A percentile compares a stretch with the other conserved stretches of the same genome.
phyloP scores from a whole-genome alignment of 441 rosid genomes.

The Populus hybrid region DNA sequence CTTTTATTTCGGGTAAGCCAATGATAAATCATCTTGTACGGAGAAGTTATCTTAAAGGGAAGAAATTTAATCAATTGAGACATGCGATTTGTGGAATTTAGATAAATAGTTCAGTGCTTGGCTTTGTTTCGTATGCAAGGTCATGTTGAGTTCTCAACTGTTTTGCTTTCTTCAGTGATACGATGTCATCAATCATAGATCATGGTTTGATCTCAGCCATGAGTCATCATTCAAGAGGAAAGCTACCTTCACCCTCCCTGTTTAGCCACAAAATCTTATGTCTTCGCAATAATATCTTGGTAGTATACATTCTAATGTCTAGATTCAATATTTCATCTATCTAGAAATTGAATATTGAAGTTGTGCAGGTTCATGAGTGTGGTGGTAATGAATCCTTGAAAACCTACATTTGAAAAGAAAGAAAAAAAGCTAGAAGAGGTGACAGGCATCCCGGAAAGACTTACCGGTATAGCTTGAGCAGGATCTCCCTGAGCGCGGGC shows the following conservation, averaged over 20 bases:
- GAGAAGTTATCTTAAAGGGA: neutral
- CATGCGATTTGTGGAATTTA: neutral
- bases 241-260: neutral
- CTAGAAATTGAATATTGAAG: neutral
- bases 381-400: neutral
- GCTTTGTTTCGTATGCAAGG: neutral
- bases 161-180: neutral
- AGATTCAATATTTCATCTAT: neutral
- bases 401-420: neutral
- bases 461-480: conserved; percentile 60
- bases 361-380: neutral
- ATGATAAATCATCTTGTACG: neutral
- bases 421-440: neutral
- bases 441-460: neutral
- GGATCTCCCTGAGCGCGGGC: conserved; percentile 58
- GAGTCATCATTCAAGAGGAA: neutral
- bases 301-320: neutral
- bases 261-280: neutral
- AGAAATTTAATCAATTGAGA: neutral
- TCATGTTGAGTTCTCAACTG: neutral
- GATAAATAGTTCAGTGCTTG: neutral
- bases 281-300: neutral
- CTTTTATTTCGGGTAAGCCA: neutral
- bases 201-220: neutral
- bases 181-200: neutral